These are phyloP conservation scores for Phalaenopsis aphrodite DNA, from an alignment of 106 monocot species.

Conservation along the genomic window DNA sequence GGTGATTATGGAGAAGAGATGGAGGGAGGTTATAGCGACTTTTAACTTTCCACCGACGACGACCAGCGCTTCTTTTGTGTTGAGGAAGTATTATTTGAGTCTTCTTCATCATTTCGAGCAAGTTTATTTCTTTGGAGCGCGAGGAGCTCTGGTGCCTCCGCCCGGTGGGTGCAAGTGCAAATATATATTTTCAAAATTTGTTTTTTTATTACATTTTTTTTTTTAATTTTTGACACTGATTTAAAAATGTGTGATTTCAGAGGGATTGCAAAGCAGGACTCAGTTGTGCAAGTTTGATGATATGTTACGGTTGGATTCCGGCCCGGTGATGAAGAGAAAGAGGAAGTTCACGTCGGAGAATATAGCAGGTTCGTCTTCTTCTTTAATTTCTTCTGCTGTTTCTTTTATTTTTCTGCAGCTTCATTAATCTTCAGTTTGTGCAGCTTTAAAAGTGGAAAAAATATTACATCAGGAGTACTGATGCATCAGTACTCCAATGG, in stretches of 20 bases:
- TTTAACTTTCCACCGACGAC: slow-evolving; percentile 83
- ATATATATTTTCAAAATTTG: neutral
- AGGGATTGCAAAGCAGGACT: slow-evolving; percentile 32
- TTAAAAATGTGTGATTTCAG: slow-evolving; percentile 14
- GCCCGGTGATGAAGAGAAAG: slow-evolving; percentile 12
- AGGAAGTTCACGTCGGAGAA: neutral
- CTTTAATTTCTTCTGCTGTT: neutral
- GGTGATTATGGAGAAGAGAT: slow-evolving; percentile 67
- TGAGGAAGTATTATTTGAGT: slow-evolving; percentile 78
- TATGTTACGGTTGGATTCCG: neutral
- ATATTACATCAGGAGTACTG: too few relatives aligned
- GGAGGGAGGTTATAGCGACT: slow-evolving; percentile 68
- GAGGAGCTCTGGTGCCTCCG: slow-evolving; percentile 40
- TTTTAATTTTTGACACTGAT: neutral
- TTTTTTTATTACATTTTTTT: neutral
- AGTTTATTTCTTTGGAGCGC: slow-evolving; percentile 61
- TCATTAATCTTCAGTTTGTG: too few relatives aligned
- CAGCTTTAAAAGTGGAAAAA: too few relatives aligned
- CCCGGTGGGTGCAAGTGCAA: slow-evolving; percentile 24
- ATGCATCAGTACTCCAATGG: too few relatives aligned
- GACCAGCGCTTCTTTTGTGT: slow-evolving; percentile 84
- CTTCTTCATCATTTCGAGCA: slow-evolving; percentile 78
- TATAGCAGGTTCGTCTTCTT: slow-evolving; percentile 1
- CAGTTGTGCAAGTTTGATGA: slow-evolving; percentile 25
- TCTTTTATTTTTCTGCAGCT: neutral